Percentiles rank a stretch among this genome's conserved stretches.
These are phyloP conservation scores for Zanthoxylum bungeanum DNA, from an alignment of 345 rosid species.

Conservation along the genomic window DNA sequence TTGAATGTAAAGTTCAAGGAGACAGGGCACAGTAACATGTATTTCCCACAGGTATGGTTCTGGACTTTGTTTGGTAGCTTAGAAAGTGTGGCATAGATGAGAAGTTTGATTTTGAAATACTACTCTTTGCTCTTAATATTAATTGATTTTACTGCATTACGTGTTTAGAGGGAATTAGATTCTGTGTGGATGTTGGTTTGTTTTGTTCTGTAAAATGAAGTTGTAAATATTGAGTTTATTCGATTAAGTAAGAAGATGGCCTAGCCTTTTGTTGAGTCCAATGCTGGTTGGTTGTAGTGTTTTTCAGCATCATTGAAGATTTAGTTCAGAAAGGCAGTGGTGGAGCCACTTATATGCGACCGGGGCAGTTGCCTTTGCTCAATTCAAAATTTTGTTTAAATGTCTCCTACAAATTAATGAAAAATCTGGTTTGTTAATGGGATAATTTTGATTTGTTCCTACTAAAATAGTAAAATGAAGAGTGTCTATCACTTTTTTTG, in stretches of 20 bases:
- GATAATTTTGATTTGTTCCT: too few relatives aligned
- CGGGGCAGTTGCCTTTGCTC: too few relatives aligned
- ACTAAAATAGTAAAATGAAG: too few relatives aligned
- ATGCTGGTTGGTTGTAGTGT: background rate
- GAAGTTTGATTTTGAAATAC: background rate
- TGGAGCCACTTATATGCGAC: too few relatives aligned
- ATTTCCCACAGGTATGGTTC: constrained; percentile 83
- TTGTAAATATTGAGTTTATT: too few relatives aligned
- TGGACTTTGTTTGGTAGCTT: constrained; percentile 4
- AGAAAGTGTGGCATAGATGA: background rate
- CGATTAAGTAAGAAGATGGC: background rate
- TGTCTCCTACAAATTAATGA: too few relatives aligned
- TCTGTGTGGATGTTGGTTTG: background rate
- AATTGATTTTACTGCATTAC: background rate
- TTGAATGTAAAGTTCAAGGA: constrained; percentile 90
- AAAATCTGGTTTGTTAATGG: too few relatives aligned
- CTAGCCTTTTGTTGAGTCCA: background rate
- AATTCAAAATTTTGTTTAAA: too few relatives aligned
- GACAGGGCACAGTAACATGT: constrained; percentile 94
- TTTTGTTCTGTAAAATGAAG: background rate
- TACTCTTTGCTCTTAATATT: background rate
- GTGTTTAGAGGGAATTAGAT: background rate
- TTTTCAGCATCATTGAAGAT: background rate
- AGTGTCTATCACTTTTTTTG: too few relatives aligned
- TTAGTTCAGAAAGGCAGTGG: too few relatives aligned